These are phyloP conservation scores for Venturia aucupariae DNA, from an alignment of 2,329 filamentous ascomycete species.

Conservation along the genomic window DNA sequence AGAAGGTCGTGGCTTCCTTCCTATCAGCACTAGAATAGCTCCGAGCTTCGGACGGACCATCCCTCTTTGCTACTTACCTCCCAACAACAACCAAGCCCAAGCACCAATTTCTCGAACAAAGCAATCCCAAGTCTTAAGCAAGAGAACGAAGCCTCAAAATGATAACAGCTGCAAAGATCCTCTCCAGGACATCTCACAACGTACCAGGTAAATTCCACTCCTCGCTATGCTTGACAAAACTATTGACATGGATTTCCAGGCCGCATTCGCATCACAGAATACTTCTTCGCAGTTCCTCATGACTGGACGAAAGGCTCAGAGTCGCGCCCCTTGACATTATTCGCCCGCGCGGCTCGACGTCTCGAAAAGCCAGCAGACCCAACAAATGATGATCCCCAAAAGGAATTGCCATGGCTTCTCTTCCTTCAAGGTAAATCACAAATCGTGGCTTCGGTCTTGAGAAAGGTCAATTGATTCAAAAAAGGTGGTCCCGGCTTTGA, in stretches of 20 bases:
- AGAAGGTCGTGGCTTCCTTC: neutral
- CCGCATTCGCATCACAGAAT: conserved; percentile 65
- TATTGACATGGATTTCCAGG: conserved; percentile 40
- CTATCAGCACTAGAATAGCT: neutral
- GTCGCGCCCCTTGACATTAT: conserved; percentile 58
- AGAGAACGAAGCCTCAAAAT: neutral
- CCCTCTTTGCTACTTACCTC: neutral
- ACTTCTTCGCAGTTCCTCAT: conserved; percentile 79
- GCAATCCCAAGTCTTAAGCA: neutral
- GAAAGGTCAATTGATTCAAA: neutral
- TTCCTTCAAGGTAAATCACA: conserved; percentile 48
- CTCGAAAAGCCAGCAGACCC: conserved; percentile 32
- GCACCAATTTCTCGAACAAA: neutral
- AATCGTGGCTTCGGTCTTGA: neutral
- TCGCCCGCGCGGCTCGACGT: conserved; percentile 64
- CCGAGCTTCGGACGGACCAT: neutral
- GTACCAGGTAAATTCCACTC: conserved; percentile 4
- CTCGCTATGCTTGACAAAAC: neutral
- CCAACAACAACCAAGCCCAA: neutral
- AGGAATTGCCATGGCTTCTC: conserved; percentile 51
- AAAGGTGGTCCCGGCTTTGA: conserved; percentile 81
- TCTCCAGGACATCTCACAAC: conserved; percentile 11
- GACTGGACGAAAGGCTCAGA: conserved; percentile 56
- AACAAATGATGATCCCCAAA: conserved; percentile 33
- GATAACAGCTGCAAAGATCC: conserved; percentile 11